Evolutionary conservation across 306 rosid genomes (phyloP).

Genomic region (Castanea sativa): DNA sequence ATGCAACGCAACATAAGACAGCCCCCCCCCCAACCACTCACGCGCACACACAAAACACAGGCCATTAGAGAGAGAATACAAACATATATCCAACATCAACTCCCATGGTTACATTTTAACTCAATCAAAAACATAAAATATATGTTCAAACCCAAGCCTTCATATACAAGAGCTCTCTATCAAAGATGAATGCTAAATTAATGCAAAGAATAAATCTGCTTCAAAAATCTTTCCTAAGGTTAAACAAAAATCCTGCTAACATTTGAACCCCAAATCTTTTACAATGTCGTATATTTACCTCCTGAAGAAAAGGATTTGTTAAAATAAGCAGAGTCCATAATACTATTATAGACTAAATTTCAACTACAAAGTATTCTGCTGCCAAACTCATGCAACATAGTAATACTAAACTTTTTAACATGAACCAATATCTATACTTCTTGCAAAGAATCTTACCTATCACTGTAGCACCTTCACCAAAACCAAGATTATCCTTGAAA

Average conservation of each 20-base stretch:
- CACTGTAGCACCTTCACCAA: slow-evolving; percentile 79
- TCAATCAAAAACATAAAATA: background rate
- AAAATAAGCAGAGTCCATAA: background rate
- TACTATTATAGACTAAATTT: background rate
- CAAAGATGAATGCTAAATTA: background rate
- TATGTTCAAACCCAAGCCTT: background rate
- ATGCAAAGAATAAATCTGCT: background rate
- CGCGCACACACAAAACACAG: background rate
- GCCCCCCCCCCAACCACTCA: background rate
- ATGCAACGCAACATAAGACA: background rate
- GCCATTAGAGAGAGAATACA: background rate
- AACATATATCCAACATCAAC: background rate
- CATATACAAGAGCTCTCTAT: background rate
- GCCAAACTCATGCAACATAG: background rate
- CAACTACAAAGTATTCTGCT: background rate
- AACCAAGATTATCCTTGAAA: slow-evolving; percentile 82
- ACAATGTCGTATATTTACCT: background rate
- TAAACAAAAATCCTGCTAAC: background rate
- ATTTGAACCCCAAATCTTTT: background rate
- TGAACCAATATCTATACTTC: background rate
- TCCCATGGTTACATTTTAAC: background rate
- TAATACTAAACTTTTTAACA: background rate
- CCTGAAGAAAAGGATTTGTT: background rate
- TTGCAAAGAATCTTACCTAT: slow-evolving; percentile 45
- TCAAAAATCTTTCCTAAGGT: background rate